A percentile compares a stretch with the other conserved stretches of the same genome.
phyloP scores from a whole-genome alignment of 2,329 filamentous ascomycete genomes.

The Talaromyces sp. region DNA sequence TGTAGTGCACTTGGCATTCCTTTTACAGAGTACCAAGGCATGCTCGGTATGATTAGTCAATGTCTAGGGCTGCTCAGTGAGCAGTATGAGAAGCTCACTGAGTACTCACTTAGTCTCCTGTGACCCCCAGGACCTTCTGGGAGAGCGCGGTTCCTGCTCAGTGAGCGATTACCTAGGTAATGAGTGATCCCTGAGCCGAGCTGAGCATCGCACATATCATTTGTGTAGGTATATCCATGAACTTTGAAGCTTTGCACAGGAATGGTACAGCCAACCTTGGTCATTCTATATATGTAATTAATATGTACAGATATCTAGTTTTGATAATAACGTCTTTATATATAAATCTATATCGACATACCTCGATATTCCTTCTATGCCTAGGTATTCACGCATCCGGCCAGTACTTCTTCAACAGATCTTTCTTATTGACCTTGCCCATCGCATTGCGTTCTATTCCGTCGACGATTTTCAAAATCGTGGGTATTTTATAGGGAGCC shows the following conservation, averaged over 20 bases:
- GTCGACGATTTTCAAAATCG: slow-evolving; percentile 75
- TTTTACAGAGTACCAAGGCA: too few species aligned
- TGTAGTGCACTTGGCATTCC: too few species aligned
- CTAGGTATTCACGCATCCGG: slow-evolving; percentile 17
- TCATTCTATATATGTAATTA: neutral
- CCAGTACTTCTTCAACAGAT: slow-evolving; percentile 36
- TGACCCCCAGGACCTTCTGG: too few species aligned
- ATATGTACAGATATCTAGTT: neutral
- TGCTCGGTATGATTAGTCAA: too few species aligned
- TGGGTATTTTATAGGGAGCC: slow-evolving; percentile 88
- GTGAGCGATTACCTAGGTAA: too few species aligned
- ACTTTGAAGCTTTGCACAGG: neutral
- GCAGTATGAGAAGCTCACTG: too few species aligned
- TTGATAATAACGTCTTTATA: neutral
- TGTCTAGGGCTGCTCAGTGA: too few species aligned
- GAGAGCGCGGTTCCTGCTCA: too few species aligned
- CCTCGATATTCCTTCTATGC: neutral
- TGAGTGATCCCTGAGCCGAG: too few species aligned
- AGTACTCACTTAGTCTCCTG: too few species aligned
- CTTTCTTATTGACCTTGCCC: slow-evolving; percentile 64
- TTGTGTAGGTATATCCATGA: too few species aligned
- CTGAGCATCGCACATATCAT: too few species aligned
- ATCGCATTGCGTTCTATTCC: slow-evolving; percentile 84
- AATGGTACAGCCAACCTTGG: neutral
- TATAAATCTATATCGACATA: neutral